A percentile compares a stretch with the other conserved stretches of the same genome.
phyloP scores from a whole-genome alignment of 257 asterid species.

The Coffea eugenioides region DNA sequence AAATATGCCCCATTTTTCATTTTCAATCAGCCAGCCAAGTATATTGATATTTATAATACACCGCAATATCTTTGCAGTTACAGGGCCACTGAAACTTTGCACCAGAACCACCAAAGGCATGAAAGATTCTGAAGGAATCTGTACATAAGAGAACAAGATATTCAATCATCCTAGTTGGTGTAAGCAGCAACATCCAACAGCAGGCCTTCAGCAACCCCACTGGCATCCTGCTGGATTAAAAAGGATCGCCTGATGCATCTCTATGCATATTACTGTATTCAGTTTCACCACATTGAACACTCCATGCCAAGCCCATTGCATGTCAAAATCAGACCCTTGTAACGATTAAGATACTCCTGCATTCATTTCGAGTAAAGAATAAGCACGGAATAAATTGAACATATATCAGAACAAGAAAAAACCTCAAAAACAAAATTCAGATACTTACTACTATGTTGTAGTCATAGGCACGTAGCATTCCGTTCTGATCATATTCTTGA shows the following conservation, averaged over 20 bases:
- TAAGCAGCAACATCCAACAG: constrained; percentile 26
- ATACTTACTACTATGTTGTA: constrained; percentile 56
- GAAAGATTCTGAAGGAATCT: constrained; percentile 14
- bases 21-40: not conserved
- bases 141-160: constrained; percentile 4
- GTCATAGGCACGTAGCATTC: constrained; percentile 60
- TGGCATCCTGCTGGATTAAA: constrained; percentile 27
- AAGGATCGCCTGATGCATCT: constrained; percentile 20
- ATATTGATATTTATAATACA: constrained; percentile 7
- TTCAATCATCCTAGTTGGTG: constrained; percentile 1
- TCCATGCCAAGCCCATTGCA: constrained; percentile 96
- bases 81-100: not conserved
- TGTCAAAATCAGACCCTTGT: constrained; percentile 91
- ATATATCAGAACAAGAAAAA: not conserved
- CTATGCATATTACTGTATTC: not conserved
- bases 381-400: not conserved
- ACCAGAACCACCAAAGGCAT: constrained; percentile 9
- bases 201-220: constrained; percentile 22
- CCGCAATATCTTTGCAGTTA: constrained; percentile 6
- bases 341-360: constrained; percentile 89
- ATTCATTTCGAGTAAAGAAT: not conserved
- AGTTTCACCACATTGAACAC: constrained; percentile 64
- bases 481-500: constrained; percentile 80
- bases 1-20: not conserved
- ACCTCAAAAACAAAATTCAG: not conserved